Evolutionary conservation across 2,329 filamentous ascomycete genomes (phyloP), one percentile per base, ranked within the genome.

Genomic region (Fusarium sp.): DNA sequence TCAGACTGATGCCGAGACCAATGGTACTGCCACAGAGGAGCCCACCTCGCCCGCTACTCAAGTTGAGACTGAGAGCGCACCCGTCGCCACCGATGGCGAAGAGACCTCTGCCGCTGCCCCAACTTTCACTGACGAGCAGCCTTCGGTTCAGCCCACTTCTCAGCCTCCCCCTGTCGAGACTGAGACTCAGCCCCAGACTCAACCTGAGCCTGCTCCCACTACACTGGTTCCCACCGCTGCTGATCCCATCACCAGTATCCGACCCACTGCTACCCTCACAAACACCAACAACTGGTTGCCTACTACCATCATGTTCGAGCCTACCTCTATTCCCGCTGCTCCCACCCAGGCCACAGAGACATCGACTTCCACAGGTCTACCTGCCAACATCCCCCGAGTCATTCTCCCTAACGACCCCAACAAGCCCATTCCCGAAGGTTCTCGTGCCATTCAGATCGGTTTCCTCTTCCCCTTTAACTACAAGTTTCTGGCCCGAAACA

Each of bases 381-480:
- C 92, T 1, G 87, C 89, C 0, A 84, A 85, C 38, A 85, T 97
- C 63, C 94, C 94, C 22, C 89, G 89, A 75, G 87, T 92, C 45
- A 95, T 98, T 71, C 88, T 90, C 29, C 93, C 94, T 11, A 87
- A 89, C 43, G 85, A 87, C 59, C 85, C 87, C 51, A 83, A 85
- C 22, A 73, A 78, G 12, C 64, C 82, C 7, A 79, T 85, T 20
- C 92, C 93, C 0, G 81, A 85, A 6, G 92, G 92, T 72, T 89
- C 88, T 1, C 89, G 88, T 6, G 81, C 92, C 73, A 91, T 97
- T 73, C 94, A 97, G 78, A 87, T 98, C 68, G 96, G 92, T 34
- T 98, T 98, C 86, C 84, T 89, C 55, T 91, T 90, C 76, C 87
- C 88, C 2, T 86, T 97, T 73, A 95, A 97, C 82, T 99, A 96